Base-by-base conservation (phyloP, 2,329 filamentous ascomycete species). In the Apiospora marii region DNA sequence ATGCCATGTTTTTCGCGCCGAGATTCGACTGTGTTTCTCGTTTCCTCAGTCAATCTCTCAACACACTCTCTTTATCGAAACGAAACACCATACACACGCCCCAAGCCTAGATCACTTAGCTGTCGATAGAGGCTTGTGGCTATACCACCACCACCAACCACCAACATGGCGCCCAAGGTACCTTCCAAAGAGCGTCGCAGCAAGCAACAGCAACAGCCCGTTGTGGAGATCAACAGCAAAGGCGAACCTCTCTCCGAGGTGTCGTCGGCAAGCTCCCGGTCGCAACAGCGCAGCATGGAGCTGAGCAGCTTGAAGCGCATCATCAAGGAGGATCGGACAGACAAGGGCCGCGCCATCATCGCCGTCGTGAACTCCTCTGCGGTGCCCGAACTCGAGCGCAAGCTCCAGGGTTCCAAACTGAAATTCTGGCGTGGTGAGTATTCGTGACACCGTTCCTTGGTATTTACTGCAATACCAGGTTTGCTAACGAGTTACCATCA, bases 271-370 rank as follows among this genome's bases (percentile, higher is more conserved):
- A 41, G 34, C 58, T 64, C 58, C 1, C n/a, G 12, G 34, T 64
- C 58, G 16, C 58, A 64, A 14, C 67, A 68, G 22, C 68, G 46
- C 4, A 41, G 46, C 4, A 41, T 51, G 48, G 69, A 71, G 37
- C 14, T 71, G 19, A 49, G 22, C 44, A 71, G 51, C 16, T 44
- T 71, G 51, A 71, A 71, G 53, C 41, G 41, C 24, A 71, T 72
- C 71, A 72, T 72, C 58, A 70, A 72, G 22, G 71, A 72, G 68
- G 71, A 72, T 37, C 71, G 71, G 19, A 30, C 51, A 2, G 71
- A 70, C 44, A 72, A 72, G 43, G 71, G 37, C 10, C 68, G 71
- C 44, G 68, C 71, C 68, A 72, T 72, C 46, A 72, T 72, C 22
- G 71, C 71, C 22, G 71, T 72, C 10, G 71, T 72, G 53, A 27